Evolutionary conservation across 176 grass and related monocot genomes (phyloP).

Genomic region (Oryza glaberrima): DNA sequence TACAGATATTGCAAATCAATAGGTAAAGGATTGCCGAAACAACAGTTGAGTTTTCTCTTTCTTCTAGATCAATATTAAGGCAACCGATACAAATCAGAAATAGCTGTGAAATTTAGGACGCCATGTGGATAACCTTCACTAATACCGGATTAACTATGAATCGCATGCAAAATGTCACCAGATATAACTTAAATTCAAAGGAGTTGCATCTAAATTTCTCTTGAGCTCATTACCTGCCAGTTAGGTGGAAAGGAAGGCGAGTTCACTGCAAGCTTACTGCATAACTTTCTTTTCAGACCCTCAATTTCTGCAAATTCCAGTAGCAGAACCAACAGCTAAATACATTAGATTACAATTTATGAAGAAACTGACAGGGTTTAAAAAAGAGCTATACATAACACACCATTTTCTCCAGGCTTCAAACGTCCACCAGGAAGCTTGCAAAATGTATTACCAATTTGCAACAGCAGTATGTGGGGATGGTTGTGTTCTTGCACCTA

Average conservation of each 20-base stretch:
- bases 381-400: background rate
- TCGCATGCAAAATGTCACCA: background rate
- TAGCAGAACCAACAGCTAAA: slow-evolving; percentile 21
- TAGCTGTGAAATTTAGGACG: background rate
- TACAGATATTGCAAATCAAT: background rate
- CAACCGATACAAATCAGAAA: background rate
- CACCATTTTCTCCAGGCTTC: slow-evolving; percentile 99
- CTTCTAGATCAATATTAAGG: slow-evolving; percentile 1
- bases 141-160: background rate
- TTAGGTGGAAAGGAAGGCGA: slow-evolving; percentile 89
- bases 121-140: background rate
- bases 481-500: slow-evolving; percentile 99
- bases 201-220: background rate
- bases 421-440: slow-evolving; percentile 96
- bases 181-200: slow-evolving; percentile 4
- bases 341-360: background rate
- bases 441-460: slow-evolving; percentile 99
- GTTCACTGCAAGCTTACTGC: slow-evolving; percentile 91
- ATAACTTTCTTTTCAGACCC: slow-evolving; percentile 90
- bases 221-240: slow-evolving; percentile 73
- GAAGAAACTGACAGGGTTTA: background rate
- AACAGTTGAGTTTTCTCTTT: background rate
- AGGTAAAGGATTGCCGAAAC: background rate
- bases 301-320: slow-evolving; percentile 76
- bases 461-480: slow-evolving; percentile 86